Evolutionary conservation across 2,329 filamentous ascomycete species (phyloP).

Genomic region (Daldinia sp.): DNA sequence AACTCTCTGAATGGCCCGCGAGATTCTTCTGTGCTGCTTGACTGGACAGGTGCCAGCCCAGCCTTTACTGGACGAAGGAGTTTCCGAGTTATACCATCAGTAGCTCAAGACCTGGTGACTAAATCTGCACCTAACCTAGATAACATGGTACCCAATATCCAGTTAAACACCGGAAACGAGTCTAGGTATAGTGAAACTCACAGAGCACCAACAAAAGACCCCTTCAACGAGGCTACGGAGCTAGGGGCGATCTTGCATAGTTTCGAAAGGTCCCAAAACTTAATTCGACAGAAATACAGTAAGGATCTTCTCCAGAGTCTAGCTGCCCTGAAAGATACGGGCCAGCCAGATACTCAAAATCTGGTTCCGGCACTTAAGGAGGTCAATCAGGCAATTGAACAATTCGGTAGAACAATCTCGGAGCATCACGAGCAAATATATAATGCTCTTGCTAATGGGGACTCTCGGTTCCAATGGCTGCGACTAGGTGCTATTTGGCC

Average conservation of each 20-base stretch:
- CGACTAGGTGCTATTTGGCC: slow-evolving; percentile 55
- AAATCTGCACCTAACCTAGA: slow-evolving; percentile 15
- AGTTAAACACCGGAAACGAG: background rate
- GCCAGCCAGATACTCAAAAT: background rate
- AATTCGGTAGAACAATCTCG: background rate
- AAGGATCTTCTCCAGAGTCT: slow-evolving; percentile 37
- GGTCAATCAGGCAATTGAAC: background rate
- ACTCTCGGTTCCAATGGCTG: slow-evolving; percentile 52
- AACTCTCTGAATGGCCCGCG: background rate
- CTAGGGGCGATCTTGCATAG: slow-evolving; percentile 46
- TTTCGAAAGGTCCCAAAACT: slow-evolving; percentile 43
- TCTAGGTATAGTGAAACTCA: background rate
- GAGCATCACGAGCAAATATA: slow-evolving; percentile 8
- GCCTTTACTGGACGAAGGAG: slow-evolving; percentile 2
- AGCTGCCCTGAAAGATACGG: slow-evolving; percentile 12
- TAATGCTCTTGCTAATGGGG: slow-evolving; percentile 15
- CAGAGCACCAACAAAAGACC: background rate
- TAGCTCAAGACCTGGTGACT: slow-evolving; percentile 17
- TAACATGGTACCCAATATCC: background rate
- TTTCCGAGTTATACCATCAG: slow-evolving; percentile 11
- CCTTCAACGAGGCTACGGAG: slow-evolving; percentile 28
- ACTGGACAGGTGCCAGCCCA: slow-evolving; percentile 6
- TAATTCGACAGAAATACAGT: slow-evolving; percentile 51
- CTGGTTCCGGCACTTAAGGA: background rate
- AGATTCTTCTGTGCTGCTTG: background rate